Conservation (phyloP, 768 basidiomycete species). For the Leccinellum luteum region DNA sequence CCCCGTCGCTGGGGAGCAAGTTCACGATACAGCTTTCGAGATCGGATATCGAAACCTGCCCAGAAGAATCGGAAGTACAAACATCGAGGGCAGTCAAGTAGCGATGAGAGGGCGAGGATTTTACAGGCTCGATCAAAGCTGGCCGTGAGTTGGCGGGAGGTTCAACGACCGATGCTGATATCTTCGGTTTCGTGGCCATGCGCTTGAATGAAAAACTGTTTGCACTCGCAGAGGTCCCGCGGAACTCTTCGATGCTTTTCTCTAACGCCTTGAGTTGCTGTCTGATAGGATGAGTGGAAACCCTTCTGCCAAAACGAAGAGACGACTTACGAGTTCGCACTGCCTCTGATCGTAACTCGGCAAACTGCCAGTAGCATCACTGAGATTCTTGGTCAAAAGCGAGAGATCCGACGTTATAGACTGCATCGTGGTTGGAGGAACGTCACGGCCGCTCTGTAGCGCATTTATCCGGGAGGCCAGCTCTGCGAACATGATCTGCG, state of each 20-base stretch:
- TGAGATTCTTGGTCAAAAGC: slow-evolving; percentile 58
- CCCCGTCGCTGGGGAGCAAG: slow-evolving; percentile 37
- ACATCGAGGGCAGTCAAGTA: slow-evolving; percentile 40
- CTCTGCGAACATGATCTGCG: slow-evolving; percentile 35
- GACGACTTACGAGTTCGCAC: slow-evolving; percentile 56
- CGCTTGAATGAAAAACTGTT: slow-evolving; percentile 71
- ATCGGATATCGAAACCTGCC: slow-evolving; percentile 61
- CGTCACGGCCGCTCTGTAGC: slow-evolving; percentile 31
- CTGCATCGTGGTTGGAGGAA: slow-evolving; percentile 39
- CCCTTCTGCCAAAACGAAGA: not conserved
- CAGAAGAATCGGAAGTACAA: slow-evolving; percentile 37
- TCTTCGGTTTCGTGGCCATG: slow-evolving; percentile 29
- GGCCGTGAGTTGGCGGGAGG: not conserved
- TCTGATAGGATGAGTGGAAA: slow-evolving; percentile 12
- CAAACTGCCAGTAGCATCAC: slow-evolving; percentile 61
- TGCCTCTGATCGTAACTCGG: slow-evolving; percentile 75
- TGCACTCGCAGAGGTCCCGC: slow-evolving; percentile 44
- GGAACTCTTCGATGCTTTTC: slow-evolving; percentile 48
- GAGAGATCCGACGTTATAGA: slow-evolving; percentile 50
- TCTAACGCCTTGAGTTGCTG: slow-evolving; percentile 72
- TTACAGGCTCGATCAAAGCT: slow-evolving; percentile 27
- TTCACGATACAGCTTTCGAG: slow-evolving; percentile 72
- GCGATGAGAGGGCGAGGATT: slow-evolving; percentile 42
- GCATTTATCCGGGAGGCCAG: slow-evolving; percentile 46
- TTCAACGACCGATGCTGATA: not conserved